Evolutionary conservation across 805 yeast genomes (phyloP), one percentile per base, ranked within the genome.

Genomic region (Schizosaccharomyces japonicus): DNA sequence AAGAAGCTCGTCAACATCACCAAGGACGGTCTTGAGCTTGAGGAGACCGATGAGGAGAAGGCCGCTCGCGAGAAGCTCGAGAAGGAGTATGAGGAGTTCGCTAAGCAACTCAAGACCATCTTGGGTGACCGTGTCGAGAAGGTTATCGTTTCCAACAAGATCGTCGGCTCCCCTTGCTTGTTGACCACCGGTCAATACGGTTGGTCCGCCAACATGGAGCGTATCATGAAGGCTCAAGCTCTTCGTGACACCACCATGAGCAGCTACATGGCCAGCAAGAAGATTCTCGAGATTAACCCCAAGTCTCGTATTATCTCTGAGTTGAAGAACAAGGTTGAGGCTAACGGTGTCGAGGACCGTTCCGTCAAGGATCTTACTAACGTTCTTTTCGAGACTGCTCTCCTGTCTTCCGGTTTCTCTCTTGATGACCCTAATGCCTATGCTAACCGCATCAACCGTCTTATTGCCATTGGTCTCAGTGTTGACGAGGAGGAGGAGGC

Each of bases 121-220:
- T 77, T 90, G 61, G 98, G 96, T 64, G 98, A 90, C 61, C 87
- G 82, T 71, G 96, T 90, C 61, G 99, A 90, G 75, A 90, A 90
- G 75, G 98, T 92, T 68, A 84, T 85, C 64, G 95, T 90, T 55
- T 84, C 96, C 55, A 92, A 87, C 72, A 84, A 83, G 71, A 76
- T 90, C 63, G 83, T 85, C 60, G 95, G 85, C 63, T 85, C 96
- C 50, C 99, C 99, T 67, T 98, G 98, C 66, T 98, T 98, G 59
- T 90, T 90, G 66, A 84, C 98, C 77, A 90, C 98, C 58, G 96
- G 95, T 58, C 96, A 90, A 73, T 90, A 90, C 67, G 98, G 99
- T 67, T 90, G 99, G 99, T 90, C 98, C 57, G 99, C 99, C 62
- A 90, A 90, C 76, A 90, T 90, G 98, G 99, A 90, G 75, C 87